These are phyloP conservation scores for Cutaneotrichosporon sp. DNA, from an alignment of 1,284 basidiomycete species.

Conservation along the genomic window DNA sequence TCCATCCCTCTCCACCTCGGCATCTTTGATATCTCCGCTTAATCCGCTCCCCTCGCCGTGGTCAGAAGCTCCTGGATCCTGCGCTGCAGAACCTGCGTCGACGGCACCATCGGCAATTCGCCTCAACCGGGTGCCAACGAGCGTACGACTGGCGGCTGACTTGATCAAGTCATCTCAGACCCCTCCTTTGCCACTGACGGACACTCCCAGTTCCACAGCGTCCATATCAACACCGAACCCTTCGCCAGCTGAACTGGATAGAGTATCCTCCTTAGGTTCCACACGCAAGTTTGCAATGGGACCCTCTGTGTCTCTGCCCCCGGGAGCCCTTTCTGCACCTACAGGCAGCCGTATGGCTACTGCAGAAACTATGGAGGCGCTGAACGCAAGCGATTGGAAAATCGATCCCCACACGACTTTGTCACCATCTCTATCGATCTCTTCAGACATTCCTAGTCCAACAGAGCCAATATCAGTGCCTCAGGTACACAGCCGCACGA, in stretches of 20 bases:
- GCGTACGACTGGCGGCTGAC: conserved; percentile 53
- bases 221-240: conserved; percentile 34
- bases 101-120: conserved; percentile 47
- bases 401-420: neutral
- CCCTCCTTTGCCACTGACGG: conserved; percentile 9
- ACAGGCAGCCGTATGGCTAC: neutral
- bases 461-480: conserved; percentile 3
- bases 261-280: neutral
- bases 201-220: conserved; percentile 15
- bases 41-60: conserved; percentile 49
- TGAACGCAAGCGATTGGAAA: too few relatives aligned
- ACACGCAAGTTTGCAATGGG: conserved; percentile 7
- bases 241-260: conserved; percentile 19
- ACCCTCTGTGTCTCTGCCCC: conserved; percentile 7
- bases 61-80: conserved; percentile 21
- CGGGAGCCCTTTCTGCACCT: neutral
- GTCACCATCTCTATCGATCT: conserved; percentile 1
- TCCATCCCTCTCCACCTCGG: conserved; percentile 37
- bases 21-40: conserved; percentile 47
- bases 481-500: neutral
- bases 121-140: conserved; percentile 54
- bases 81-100: conserved; percentile 22
- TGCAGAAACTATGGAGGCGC: neutral
- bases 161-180: conserved; percentile 38
- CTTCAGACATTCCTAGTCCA: neutral